Conservation (phyloP, 2,329 filamentous ascomycete species). For the Ophiostoma tasmaniense region DNA sequence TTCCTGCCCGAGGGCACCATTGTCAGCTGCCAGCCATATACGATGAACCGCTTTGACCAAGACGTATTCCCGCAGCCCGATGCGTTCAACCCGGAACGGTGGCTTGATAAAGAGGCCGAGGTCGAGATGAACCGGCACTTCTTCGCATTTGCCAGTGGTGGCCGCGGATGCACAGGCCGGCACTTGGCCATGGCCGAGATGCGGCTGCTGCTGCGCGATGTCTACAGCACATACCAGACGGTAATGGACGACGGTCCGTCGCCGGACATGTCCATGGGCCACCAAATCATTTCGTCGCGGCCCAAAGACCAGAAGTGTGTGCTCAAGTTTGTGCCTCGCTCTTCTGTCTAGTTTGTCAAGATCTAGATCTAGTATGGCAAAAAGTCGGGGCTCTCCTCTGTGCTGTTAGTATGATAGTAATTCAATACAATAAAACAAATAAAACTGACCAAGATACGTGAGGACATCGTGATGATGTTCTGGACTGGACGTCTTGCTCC, state of each 20-base stretch:
- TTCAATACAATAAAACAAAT: not conserved
- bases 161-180: slow-evolving; percentile 55
- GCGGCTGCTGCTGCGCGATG: slow-evolving; percentile 53
- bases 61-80: slow-evolving; percentile 72
- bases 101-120: slow-evolving; percentile 62
- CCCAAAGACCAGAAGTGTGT: slow-evolving; percentile 52
- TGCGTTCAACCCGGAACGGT: slow-evolving; percentile 68
- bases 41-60: slow-evolving; percentile 48
- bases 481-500: slow-evolving; percentile 9
- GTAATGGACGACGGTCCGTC: slow-evolving; percentile 45
- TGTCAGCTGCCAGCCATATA: slow-evolving; percentile 54
- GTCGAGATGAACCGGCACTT: slow-evolving; percentile 55
- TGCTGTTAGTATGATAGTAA: not conserved
- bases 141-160: slow-evolving; percentile 58
- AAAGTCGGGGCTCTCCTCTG: slow-evolving; percentile 15
- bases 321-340: slow-evolving; percentile 36
- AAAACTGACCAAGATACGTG: slow-evolving; percentile 12
- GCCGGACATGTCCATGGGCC: slow-evolving; percentile 54
- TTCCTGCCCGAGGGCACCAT: slow-evolving; percentile 44
- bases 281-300: slow-evolving; percentile 58
- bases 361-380: slow-evolving; percentile 10
- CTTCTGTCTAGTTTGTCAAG: not conserved
- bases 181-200: slow-evolving; percentile 60
- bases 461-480: slow-evolving; percentile 9
- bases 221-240: slow-evolving; percentile 52